A percentile compares a stretch with the other conserved stretches of the same genome.
These are phyloP conservation scores for Zoysia pacifica DNA, from an alignment of 176 grass and related monocot species.

Conservation along the genomic window DNA sequence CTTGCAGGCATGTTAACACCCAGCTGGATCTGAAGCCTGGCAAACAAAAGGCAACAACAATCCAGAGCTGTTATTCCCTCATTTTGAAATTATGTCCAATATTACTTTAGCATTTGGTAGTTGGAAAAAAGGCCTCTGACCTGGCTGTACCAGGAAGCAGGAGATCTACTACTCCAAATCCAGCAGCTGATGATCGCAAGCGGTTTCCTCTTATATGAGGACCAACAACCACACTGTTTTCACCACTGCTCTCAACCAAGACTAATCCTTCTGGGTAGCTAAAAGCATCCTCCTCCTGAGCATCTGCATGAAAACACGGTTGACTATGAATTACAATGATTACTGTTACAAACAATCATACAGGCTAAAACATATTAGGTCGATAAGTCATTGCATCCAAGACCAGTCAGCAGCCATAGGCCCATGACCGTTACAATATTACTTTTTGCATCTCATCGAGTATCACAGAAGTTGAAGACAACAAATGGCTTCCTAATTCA, in stretches of 20 bases:
- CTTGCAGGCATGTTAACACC: constrained; percentile 98
- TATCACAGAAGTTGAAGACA: constrained; percentile 5
- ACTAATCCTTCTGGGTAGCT: constrained; percentile 77
- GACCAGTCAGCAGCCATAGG: neutral
- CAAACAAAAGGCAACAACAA: neutral
- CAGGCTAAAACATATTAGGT: neutral
- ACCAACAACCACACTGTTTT: constrained; percentile 88
- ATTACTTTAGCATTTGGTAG: neutral
- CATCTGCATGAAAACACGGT: constrained; percentile 53
- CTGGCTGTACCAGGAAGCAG: constrained; percentile 96
- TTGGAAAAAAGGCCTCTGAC: constrained; percentile 30
- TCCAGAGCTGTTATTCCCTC: neutral
- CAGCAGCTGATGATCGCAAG: constrained; percentile 78
- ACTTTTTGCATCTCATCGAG: neutral
- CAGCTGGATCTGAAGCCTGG: constrained; percentile 91
- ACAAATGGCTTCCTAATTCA: neutral
- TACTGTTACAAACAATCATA: constrained; percentile 6
- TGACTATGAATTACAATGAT: neutral
- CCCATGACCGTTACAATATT: neutral
- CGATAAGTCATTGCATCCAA: neutral
- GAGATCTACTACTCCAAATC: constrained; percentile 96
- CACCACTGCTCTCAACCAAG: constrained; percentile 76
- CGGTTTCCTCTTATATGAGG: constrained; percentile 90
- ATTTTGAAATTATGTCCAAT: neutral
- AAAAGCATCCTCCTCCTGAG: constrained; percentile 76